phyloP scores from a whole-genome alignment of 805 yeast species.

The Cyberlindnera saturnus region DNA sequence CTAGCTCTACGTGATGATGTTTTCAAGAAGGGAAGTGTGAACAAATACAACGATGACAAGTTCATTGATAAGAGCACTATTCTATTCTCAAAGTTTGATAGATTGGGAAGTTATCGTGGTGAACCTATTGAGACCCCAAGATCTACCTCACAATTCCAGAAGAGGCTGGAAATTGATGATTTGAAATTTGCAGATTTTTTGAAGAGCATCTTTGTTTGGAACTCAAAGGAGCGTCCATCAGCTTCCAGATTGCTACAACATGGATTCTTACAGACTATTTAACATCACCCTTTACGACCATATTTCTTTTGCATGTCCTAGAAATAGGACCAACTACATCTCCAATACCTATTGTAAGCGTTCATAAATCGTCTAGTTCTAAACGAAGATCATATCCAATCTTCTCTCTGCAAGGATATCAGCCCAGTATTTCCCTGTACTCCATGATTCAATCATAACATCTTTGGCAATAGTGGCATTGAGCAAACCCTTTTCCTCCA shows the following conservation, averaged over 20 bases:
- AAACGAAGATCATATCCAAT: conserved; percentile 43
- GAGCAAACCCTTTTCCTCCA: conserved; percentile 33
- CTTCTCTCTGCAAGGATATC: conserved; percentile 36
- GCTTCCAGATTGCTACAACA: conserved; percentile 50
- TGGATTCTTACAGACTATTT: conserved; percentile 31
- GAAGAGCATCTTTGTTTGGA: conserved; percentile 30
- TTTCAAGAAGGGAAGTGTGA: conserved; percentile 29
- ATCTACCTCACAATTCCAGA: conserved; percentile 15
- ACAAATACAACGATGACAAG: conserved; percentile 11
- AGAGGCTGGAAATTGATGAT: conserved; percentile 8
- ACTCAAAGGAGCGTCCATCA: conserved; percentile 49
- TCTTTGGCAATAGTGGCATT: conserved; percentile 17
- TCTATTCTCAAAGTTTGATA: conserved; percentile 32
- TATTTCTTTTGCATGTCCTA: background rate
- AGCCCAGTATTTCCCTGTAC: conserved; percentile 47
- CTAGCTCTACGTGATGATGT: conserved; percentile 34
- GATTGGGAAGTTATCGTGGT: conserved; percentile 22
- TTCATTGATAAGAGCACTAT: conserved; percentile 24
- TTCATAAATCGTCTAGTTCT: conserved; percentile 1
- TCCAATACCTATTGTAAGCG: background rate
- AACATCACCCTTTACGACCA: background rate
- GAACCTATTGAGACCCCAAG: conserved; percentile 4
- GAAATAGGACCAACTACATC: background rate
- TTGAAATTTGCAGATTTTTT: conserved; percentile 23
- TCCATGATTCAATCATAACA: conserved; percentile 49